phyloP scores from a whole-genome alignment of 306 rosid genomes.

The Rosa persica region DNA sequence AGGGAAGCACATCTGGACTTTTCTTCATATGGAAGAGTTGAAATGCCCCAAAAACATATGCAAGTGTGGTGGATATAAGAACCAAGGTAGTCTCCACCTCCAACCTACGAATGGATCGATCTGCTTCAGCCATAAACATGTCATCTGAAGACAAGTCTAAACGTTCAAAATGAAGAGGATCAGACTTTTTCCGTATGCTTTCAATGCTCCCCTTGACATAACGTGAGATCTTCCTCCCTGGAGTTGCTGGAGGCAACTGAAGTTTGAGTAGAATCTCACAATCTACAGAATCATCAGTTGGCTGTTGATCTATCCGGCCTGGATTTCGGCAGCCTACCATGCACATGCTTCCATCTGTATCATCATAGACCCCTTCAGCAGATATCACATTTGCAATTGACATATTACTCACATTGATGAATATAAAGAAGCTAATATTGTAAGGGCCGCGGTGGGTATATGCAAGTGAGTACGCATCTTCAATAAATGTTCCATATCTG shows the following conservation, averaged over 20 bases:
- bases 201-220: conserved; percentile 39
- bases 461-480: background rate
- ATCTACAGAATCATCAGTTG: conserved; percentile 29
- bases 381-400: conserved; percentile 18
- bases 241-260: conserved; percentile 32
- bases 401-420: background rate
- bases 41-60: conserved; percentile 20
- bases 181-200: conserved; percentile 38
- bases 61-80: conserved; percentile 28
- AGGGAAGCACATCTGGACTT: conserved; percentile 44
- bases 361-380: conserved; percentile 55
- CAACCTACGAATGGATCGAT: background rate
- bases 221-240: conserved; percentile 1
- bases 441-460: background rate
- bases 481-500: background rate
- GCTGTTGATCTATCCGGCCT: background rate
- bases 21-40: conserved; percentile 31
- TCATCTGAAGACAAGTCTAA: conserved; percentile 30
- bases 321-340: conserved; percentile 59
- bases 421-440: conserved; percentile 7
- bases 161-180: conserved; percentile 43
- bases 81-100: conserved; percentile 30
- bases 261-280: conserved; percentile 46
- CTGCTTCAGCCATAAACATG: background rate
- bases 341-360: conserved; percentile 51